Evolutionary conservation across 2,329 filamentous ascomycete species (phyloP), one percentile per base, ranked within the genome.

Genomic region (Hypoxylon sp.): DNA sequence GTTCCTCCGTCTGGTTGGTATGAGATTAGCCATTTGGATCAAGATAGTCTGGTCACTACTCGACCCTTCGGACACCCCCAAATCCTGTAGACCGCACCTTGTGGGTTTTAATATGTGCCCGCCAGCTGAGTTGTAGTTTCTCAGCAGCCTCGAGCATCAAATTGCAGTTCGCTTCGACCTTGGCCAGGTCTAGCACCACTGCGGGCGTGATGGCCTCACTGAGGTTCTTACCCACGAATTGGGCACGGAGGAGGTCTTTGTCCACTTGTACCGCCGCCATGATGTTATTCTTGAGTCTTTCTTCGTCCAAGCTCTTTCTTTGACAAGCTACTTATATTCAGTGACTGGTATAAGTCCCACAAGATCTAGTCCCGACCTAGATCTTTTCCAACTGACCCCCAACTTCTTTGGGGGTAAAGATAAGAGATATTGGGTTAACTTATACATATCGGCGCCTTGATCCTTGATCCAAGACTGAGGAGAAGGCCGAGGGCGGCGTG

Each of bases 91-190:
- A 13, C 19, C 51, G 14, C 79, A 90, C 91, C 82, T 96, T 96
- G 78, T 96, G 93, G 21, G 91, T 94, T 80, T 96, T 96, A 65
- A 95, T 88, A 77, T 96, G 93, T 1, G 91, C 90, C 64, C 93
- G 84, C 82, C 93, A 95, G 5, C 84, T 85, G 23, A 94, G 82
- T 0, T 84, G 82, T 13, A 94, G 79, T 53, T 80, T 80, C 43
- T 84, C 77, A 13, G 86, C 85, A 0, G 91, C 87, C 11, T 88
- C 82, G 5, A 93, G 85, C 91, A 96, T 94, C 36, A 87, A 83
- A 66, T 83, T 79, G 78, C 92, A 95, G 75, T 95, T 93, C 52
- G 84, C 81, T 60, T 86, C 82, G 23, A 93, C 80, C 45, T 90
- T 89, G 2, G 88, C 87, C 10, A 89, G 78, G 76, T 95, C 91